Evolutionary conservation across 2,329 filamentous ascomycete species (phyloP), one percentile per base, ranked within the genome.

Genomic region (Verticillium tricorpus): DNA sequence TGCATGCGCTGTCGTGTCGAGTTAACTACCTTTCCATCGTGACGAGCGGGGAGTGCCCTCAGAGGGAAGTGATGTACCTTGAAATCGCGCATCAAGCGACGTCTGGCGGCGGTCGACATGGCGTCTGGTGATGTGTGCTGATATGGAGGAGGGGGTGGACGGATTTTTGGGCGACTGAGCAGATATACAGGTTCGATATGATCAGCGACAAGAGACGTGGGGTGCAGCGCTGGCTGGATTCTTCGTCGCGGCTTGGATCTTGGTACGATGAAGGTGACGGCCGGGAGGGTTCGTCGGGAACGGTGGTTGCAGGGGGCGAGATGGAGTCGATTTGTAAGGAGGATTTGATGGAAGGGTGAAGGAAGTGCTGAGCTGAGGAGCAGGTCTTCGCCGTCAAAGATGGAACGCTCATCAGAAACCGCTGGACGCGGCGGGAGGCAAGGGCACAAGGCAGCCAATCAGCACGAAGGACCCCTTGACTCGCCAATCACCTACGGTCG

Each of bases 41-140:
- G 34, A 68, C 63, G 61, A 52, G 19, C 25, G 2, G 54, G 52
- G 62, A 59, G 64, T 62, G 55, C 60, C 60, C 58, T 22, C 65
- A 65, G 52, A 60, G 39, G 45, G 5, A n/a, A 5, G 5, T 12
- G 19, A 73, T 85, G 64, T 76, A 96, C 93, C 90, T 98, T 98
- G 86, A 98, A 98, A 82, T 98, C 95, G 76, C 95, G 91, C 95
- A 99, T 98, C 77, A 99, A 83, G 74, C 95, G 92, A 75, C 95
- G 91, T 75, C 95, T 90, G 69, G 95, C 95, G 69, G 94, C 91
- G 66, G 95, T 98, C 71, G 94, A 98, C 94, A 82, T 83, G 63
- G 58, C 73, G 69, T 64, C 54, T 57, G 57, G 12, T 50, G 19
- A 14, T 50, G 45, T 40, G 37, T 5, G 19, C 19, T 50, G n/a